Percentiles rank a stretch among this genome's conserved stretches.
These are phyloP conservation scores for Cyphellophora europaea DNA, from an alignment of 2,329 filamentous ascomycete species.

Conservation along the genomic window DNA sequence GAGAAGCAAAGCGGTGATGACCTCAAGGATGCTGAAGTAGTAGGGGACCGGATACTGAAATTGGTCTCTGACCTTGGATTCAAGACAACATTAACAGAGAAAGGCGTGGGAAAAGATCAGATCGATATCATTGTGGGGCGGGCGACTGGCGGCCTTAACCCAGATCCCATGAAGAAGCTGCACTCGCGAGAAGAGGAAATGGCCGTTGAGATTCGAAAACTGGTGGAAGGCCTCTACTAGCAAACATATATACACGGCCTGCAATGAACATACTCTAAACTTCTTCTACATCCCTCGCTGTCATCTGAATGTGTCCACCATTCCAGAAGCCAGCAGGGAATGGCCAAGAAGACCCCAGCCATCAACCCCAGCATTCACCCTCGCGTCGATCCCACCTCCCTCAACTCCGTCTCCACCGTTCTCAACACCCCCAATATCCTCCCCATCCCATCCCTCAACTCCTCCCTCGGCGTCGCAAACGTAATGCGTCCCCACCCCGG, in stretches of 20 bases:
- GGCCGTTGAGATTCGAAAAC: neutral
- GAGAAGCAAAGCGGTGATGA: slow-evolving; percentile 14
- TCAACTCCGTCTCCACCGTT: neutral
- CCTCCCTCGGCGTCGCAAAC: slow-evolving; percentile 12
- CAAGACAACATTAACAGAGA: slow-evolving; percentile 16
- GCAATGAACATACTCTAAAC: too few species aligned
- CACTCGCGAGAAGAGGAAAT: neutral
- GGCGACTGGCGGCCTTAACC: slow-evolving; percentile 10
- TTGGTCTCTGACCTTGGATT: slow-evolving; percentile 18
- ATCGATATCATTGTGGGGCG: slow-evolving; percentile 14
- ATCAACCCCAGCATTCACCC: too few species aligned
- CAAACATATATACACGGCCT: too few species aligned
- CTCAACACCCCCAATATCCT: slow-evolving; percentile 6
- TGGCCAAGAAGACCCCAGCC: too few species aligned
- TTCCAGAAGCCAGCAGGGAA: too few species aligned
- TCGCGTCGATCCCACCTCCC: too few species aligned
- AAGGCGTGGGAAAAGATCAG: slow-evolving; percentile 17
- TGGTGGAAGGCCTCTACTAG: slow-evolving; percentile 1
- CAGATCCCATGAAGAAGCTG: neutral
- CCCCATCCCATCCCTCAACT: slow-evolving; percentile 11
- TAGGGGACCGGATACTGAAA: slow-evolving; percentile 16
- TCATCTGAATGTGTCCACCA: too few species aligned
- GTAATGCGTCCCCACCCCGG: slow-evolving; percentile 14
- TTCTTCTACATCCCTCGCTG: too few species aligned
- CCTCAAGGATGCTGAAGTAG: slow-evolving; percentile 13